Evolutionary conservation across 139 green algal genomes (phyloP), one percentile per base, ranked within the genome.

Genomic region (Coccomyxa sp.): DNA sequence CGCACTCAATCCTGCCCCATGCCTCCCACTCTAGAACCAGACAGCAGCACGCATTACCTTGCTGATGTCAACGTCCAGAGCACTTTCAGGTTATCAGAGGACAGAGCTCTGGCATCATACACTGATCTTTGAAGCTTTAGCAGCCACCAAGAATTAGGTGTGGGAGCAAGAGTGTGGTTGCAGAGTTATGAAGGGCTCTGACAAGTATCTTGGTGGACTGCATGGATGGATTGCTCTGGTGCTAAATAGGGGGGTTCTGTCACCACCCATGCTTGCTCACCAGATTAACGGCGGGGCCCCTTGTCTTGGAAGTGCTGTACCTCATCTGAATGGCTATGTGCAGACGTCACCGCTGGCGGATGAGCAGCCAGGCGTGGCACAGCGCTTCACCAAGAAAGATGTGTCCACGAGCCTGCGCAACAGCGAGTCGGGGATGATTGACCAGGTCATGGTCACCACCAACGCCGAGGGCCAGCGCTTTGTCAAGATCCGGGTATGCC

Each of bases 371-470:
- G 92, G 88, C 77, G 91, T 89, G 84, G 89, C 92, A 28, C 92
- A 96, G 87, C 87, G 91, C 74, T 95, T 92, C 86, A 92, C 83
- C 58, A 93, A 93, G 81, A 89, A 88, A 77, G 94, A 97, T 84
- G 90, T 89, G 17, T 93, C 87, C 51, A 90, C 90, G 38, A 86
- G 86, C 57, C 84, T 96, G 68, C 86, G 92, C 28, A 87, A 92
- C 58, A 89, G 86, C 68, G 94, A 97, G 90, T 88, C 82, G 66
- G 94, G 94, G 67, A 93, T 96, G 79, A 89, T 96, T 16, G 94
- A 97, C 85, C 87, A 92, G 79, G 94, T 98, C 80, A 89, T 99
- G 85, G 82, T 99, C 67, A 98, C 94, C 21, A 98, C 94, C 21
- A 98, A 97, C 80, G 91, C 93, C 51, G 87, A 95, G 67, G 96